phyloP scores from a whole-genome alignment of 495 filamentous ascomycete species.

The Echria macrotheca region DNA sequence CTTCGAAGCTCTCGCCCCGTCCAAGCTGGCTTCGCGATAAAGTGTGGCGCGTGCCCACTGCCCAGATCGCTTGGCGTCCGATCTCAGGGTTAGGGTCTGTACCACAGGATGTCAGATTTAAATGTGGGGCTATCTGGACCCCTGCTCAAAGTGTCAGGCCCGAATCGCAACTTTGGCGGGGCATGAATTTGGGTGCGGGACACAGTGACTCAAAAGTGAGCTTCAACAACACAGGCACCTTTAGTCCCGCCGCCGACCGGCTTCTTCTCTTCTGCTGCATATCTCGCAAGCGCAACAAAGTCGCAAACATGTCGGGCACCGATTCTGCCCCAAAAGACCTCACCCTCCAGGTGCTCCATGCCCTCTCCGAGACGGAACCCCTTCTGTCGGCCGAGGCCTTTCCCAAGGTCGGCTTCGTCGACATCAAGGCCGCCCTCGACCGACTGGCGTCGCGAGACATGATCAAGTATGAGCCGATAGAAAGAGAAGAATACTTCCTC shows the following conservation, averaged over 20 bases:
- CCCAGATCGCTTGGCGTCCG: not conserved
- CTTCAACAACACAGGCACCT: not conserved
- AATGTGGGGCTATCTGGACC: too few species aligned
- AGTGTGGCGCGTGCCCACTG: constrained; percentile 1
- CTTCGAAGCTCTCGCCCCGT: not conserved
- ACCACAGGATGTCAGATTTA: not conserved
- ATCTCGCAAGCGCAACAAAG: not conserved
- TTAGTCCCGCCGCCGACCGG: too few species aligned
- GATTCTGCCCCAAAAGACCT: constrained; percentile 45
- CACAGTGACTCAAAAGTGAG: constrained; percentile 7
- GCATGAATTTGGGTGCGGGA: constrained; percentile 2
- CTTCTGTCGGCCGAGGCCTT: constrained; percentile 73
- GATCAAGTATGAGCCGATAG: constrained; percentile 76
- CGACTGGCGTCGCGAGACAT: constrained; percentile 76
- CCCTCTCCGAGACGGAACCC: constrained; percentile 58
- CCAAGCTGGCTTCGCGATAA: not conserved
- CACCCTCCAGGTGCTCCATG: constrained; percentile 58
- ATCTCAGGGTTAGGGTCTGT: constrained; percentile 2
- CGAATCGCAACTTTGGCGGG: constrained; percentile 1
- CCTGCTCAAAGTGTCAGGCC: constrained; percentile 3
- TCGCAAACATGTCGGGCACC: constrained; percentile 25
- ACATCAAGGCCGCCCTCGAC: constrained; percentile 82
- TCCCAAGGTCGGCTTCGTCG: constrained; percentile 60
- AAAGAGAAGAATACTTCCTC: constrained; percentile 70
- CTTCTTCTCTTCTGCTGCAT: not conserved